Evolutionary conservation across 2,329 filamentous ascomycete species (phyloP).

Genomic region (Penicillium sp.): DNA sequence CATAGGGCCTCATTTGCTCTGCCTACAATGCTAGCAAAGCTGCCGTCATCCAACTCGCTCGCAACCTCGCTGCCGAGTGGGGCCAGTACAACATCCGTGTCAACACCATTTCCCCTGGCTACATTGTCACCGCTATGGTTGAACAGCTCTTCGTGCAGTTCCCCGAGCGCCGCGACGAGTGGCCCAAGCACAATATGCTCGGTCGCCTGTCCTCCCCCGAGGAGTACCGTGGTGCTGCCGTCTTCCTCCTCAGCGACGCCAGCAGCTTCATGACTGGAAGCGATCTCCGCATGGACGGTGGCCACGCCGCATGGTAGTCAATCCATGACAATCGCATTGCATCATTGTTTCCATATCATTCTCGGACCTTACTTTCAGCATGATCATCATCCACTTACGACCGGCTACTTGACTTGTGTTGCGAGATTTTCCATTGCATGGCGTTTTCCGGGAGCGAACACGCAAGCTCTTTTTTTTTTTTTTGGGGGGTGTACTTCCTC

Average conservation of each 20-base stretch:
- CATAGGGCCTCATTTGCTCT: slow-evolving; percentile 52
- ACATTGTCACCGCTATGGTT: slow-evolving; percentile 54
- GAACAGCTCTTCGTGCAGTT: slow-evolving; percentile 60
- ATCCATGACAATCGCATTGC: background rate
- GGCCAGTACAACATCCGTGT: slow-evolving; percentile 54
- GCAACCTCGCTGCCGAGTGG: slow-evolving; percentile 56
- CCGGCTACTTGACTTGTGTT: slow-evolving; percentile 1
- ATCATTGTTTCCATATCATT: slow-evolving; percentile 7
- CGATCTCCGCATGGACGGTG: slow-evolving; percentile 60
- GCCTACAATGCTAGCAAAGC: slow-evolving; percentile 57
- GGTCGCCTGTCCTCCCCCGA: slow-evolving; percentile 68
- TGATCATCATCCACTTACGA: background rate
- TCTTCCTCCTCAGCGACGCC: slow-evolving; percentile 54
- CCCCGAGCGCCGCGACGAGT: slow-evolving; percentile 78
- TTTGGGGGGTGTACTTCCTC: background rate
- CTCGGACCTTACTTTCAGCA: slow-evolving; percentile 3
- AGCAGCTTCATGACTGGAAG: slow-evolving; percentile 62
- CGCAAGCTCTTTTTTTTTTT: background rate
- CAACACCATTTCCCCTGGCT: slow-evolving; percentile 55
- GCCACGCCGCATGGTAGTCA: slow-evolving; percentile 58
- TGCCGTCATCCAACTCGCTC: slow-evolving; percentile 52
- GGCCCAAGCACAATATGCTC: slow-evolving; percentile 87
- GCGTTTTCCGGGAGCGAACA: slow-evolving; percentile 8
- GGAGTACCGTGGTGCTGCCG: slow-evolving; percentile 67
- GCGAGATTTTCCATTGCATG: slow-evolving; percentile 1